phyloP scores from a whole-genome alignment of 768 basidiomycete species.

The Boletus patriciae region DNA sequence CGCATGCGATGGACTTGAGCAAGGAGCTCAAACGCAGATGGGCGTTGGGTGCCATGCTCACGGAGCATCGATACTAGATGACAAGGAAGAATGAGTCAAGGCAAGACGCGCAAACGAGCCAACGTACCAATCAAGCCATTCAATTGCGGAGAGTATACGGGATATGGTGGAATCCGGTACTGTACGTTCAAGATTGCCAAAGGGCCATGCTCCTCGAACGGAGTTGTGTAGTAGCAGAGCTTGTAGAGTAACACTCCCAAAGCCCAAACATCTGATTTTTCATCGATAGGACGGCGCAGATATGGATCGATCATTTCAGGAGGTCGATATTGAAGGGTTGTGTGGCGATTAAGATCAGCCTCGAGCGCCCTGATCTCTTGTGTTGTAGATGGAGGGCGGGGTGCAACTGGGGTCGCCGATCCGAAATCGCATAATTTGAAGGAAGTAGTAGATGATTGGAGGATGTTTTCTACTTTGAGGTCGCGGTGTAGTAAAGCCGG shows the following conservation, averaged over 20 bases:
- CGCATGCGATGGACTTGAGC: constrained; percentile 80
- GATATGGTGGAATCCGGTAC: constrained; percentile 88
- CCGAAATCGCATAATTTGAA: constrained; percentile 99
- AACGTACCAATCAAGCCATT: constrained; percentile 76
- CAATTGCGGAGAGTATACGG: constrained; percentile 81
- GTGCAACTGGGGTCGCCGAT: constrained; percentile 75
- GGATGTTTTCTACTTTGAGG: constrained; percentile 98
- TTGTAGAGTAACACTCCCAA: constrained; percentile 96
- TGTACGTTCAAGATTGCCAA: constrained; percentile 96
- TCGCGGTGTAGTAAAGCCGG: constrained; percentile 94
- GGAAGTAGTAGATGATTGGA: constrained; percentile 77
- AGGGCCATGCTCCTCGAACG: constrained; percentile 97
- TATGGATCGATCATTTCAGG: constrained; percentile 98
- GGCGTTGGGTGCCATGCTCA: constrained; percentile 85
- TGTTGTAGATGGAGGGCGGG: constrained; percentile 69
- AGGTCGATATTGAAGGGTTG: constrained; percentile 96
- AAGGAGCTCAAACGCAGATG: constrained; percentile 85
- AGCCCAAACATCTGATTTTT: constrained; percentile 98
- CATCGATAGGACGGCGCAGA: constrained; percentile 79
- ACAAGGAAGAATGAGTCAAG: constrained; percentile 12
- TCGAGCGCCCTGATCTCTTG: constrained; percentile 88
- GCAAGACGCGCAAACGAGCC: neutral
- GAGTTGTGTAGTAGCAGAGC: constrained; percentile 98
- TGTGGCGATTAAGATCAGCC: constrained; percentile 89
- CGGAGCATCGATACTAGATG: constrained; percentile 82